Percentiles rank a stretch among this genome's conserved stretches.
Evolutionary conservation across 805 yeast genomes (phyloP).

Genomic region (Grigorovia humatica): DNA sequence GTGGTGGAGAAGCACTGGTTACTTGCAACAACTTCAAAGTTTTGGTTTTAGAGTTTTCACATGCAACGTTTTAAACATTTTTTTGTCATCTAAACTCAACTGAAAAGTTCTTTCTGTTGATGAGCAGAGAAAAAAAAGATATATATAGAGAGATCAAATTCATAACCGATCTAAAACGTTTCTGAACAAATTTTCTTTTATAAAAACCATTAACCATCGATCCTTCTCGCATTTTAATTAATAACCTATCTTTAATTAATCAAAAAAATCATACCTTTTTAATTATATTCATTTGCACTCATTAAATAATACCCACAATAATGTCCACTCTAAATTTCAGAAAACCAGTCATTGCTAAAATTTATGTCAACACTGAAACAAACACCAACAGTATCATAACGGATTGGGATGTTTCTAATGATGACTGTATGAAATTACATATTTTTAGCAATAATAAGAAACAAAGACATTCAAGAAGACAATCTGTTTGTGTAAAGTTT

Average conservation of each 20-base stretch:
- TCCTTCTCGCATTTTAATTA: background rate
- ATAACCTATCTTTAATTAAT: background rate
- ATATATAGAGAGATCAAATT: background rate
- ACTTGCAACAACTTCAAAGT: background rate
- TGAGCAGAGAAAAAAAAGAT: too few species aligned
- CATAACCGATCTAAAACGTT: too few species aligned
- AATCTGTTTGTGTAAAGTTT: constrained; percentile 20
- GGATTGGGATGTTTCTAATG: background rate
- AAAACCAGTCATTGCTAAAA: background rate
- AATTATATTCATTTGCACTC: background rate
- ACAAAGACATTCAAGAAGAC: constrained; percentile 10
- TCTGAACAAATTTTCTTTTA: too few species aligned
- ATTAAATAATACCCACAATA: background rate
- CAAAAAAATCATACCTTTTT: background rate
- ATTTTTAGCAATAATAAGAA: background rate
- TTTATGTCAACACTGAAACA: background rate
- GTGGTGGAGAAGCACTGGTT: background rate
- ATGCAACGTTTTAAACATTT: background rate
- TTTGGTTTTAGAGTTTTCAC: background rate
- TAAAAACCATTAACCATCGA: background rate
- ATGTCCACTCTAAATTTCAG: background rate
- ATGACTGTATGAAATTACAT: background rate
- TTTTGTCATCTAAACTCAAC: background rate
- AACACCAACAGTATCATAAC: background rate
- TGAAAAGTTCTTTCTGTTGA: background rate